phyloP scores from a whole-genome alignment of 352 stramenopile genomes.

The Phytophthora pinifolia region DNA sequence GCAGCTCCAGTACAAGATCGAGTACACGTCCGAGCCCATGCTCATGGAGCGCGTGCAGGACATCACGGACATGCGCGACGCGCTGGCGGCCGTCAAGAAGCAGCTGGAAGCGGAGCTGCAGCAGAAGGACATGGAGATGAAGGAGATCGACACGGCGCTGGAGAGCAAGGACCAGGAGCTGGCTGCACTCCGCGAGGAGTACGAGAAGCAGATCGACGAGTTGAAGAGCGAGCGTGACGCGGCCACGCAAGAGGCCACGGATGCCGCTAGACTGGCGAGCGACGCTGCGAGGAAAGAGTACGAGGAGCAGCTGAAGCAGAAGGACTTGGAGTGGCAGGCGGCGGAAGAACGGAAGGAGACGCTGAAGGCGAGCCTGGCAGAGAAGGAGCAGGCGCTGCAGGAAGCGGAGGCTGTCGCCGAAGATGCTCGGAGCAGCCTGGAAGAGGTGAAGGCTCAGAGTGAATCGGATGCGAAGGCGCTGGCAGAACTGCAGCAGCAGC shows the following conservation, averaged over 20 bases:
- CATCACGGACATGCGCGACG: conserved; percentile 78
- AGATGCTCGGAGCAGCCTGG: conserved; percentile 23
- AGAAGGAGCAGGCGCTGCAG: conserved; percentile 35
- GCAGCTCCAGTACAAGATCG: conserved; percentile 84
- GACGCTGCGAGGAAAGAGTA: conserved; percentile 33
- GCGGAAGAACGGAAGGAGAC: conserved; percentile 19
- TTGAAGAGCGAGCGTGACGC: conserved; percentile 38
- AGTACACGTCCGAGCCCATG: conserved; percentile 83
- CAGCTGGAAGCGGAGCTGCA: conserved; percentile 70
- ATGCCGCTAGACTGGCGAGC: conserved; percentile 32
- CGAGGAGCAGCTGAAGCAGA: conserved; percentile 38
- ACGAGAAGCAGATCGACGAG: conserved; percentile 39
- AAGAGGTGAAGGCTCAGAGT: conserved; percentile 32
- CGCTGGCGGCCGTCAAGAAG: conserved; percentile 64
- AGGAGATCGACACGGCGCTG: conserved; percentile 35
- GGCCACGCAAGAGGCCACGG: conserved; percentile 33
- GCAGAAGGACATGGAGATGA: conserved; percentile 59
- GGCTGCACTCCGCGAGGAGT: conserved; percentile 32
- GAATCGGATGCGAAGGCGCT: conserved; percentile 18
- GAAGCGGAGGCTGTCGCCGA: conserved; percentile 12
- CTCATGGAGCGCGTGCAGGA: conserved; percentile 80
- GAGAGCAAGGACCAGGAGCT: conserved; percentile 44
- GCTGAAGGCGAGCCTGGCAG: conserved; percentile 32
- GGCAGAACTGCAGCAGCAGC: conserved; percentile 20
- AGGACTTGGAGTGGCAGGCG: conserved; percentile 23